phyloP scores from a whole-genome alignment of 2,329 filamentous ascomycete species.

The Fusarium bulbicola region DNA sequence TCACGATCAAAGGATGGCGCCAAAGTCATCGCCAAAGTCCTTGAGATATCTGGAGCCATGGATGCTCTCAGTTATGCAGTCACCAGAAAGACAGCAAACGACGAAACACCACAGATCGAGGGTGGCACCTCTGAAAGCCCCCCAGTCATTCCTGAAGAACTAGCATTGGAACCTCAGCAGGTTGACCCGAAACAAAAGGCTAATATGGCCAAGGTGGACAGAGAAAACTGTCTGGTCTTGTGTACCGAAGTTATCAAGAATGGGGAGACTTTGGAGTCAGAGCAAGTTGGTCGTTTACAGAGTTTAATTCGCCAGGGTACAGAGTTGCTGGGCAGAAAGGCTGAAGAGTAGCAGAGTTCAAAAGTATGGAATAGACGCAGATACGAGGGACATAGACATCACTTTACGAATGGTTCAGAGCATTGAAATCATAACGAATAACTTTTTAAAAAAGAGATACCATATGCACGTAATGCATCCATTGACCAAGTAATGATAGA shows the following conservation, averaged over 20 bases:
- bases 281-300: conserved; percentile 54
- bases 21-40: conserved; percentile 52
- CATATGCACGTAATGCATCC: conserved; percentile 40
- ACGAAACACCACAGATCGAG: conserved; percentile 34
- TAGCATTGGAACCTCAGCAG: conserved; percentile 59
- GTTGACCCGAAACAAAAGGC: conserved; percentile 54
- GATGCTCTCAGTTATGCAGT: conserved; percentile 57
- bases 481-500: conserved; percentile 47
- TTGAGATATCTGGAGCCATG: conserved; percentile 55
- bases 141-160: conserved; percentile 43
- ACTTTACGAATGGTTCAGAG: background rate
- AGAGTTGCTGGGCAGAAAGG: conserved; percentile 50
- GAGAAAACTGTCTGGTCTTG: conserved; percentile 69
- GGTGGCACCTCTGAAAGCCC: conserved; percentile 12
- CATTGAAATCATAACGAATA: conserved; percentile 24
- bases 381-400: background rate
- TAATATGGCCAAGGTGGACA: conserved; percentile 61
- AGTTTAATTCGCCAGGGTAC: conserved; percentile 61
- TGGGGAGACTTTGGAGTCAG: conserved; percentile 51
- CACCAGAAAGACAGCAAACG: conserved; percentile 51
- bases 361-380: background rate
- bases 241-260: conserved; percentile 63
- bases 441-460: conserved; percentile 34
- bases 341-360: conserved; percentile 4
- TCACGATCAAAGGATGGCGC: conserved; percentile 61